Conservation (phyloP, 2,329 filamentous ascomycete species). For the Cercospora canescens region DNA sequence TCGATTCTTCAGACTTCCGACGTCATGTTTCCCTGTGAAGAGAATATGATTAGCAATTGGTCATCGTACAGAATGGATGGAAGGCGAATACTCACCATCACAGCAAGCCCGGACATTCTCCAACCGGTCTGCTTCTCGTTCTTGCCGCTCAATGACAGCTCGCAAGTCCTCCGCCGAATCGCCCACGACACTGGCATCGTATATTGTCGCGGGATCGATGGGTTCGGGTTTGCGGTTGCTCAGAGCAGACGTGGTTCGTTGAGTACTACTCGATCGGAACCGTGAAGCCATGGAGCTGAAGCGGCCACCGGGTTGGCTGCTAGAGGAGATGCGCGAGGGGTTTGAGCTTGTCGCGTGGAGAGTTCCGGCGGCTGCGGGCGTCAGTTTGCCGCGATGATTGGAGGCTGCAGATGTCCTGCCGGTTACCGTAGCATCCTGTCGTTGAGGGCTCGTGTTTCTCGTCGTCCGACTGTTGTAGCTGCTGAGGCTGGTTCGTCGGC, state of each 20-base stretch:
- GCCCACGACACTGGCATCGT: conserved; percentile 58
- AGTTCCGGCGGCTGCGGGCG: conserved; percentile 1
- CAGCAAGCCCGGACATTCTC: conserved; percentile 98
- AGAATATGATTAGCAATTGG: conserved; percentile 3
- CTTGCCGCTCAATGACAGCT: conserved; percentile 73
- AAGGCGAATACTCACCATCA: conserved; percentile 68
- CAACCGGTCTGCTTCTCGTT: conserved; percentile 73
- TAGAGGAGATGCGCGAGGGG: conserved; percentile 21
- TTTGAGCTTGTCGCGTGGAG: conserved; percentile 13
- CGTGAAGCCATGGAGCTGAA: conserved; percentile 34
- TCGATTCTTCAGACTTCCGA: conserved; percentile 44
- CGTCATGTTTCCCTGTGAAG: conserved; percentile 51
- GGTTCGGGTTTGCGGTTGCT: conserved; percentile 20
- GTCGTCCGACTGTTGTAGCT: conserved; percentile 56
- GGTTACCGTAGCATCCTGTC: conserved; percentile 22
- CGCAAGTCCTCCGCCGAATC: conserved; percentile 78
- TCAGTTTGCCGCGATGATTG: background rate
- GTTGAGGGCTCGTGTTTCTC: conserved; percentile 63
- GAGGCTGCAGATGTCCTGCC: conserved; percentile 13
- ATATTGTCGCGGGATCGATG: conserved; percentile 34
- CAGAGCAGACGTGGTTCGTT: conserved; percentile 22
- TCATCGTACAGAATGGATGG: background rate
- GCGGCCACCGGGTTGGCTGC: conserved; percentile 42
- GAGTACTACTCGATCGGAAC: conserved; percentile 27
- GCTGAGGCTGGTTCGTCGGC: conserved; percentile 35